Evolutionary conservation across 495 filamentous ascomycete genomes (phyloP), one percentile per base, ranked within the genome.

Genomic region (Aspergillus funiculosus): DNA sequence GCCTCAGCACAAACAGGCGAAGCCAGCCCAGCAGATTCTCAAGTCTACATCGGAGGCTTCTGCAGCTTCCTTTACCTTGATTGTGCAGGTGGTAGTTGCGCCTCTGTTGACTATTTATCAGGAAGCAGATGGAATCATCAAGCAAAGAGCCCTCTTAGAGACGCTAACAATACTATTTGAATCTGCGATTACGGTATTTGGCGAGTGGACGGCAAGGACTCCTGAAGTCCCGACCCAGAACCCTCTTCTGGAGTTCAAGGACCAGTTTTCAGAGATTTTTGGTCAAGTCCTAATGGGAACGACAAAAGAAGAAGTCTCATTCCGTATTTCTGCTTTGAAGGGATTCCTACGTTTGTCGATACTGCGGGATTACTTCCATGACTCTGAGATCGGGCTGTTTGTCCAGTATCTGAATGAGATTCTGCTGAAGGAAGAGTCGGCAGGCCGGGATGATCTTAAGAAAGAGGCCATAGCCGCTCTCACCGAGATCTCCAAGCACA

Each of bases 1-100:
- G 50, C 82, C 84, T n/a, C 83, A 85, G 44, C 81, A 84, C 22
- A 87, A 86, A 58, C 80, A 88, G 55, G 83, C 84, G 7, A 79
- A 81, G 59, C 81, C 84, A 10, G 71, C 79, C 4, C 80, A 82
- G 9, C 72, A 78, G 36, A 84, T 88, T 11, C 57, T 88, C 14
- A 66, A 72, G 8, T 71, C 71, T 10, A 50, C 83, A 9, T 76
- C 79, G 4, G 65, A 67, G 22, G 73, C 79, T 13, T 80, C 77
- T n/a, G 57, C 68, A 0, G 57, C 68, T n/a, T 67, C 79, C 0
- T 77, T 78, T 30, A 67, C 69, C 19, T 62, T 81, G 18, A 57
- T 83, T 21, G 60, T 81, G 1, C 73, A 76, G 52, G 69, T 71
- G 10, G 64, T 79, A 7, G 58, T 86, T 30, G 75, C 83, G 8